phyloP scores from a whole-genome alignment of 129 eudicot species.

The Daucus carota region DNA sequence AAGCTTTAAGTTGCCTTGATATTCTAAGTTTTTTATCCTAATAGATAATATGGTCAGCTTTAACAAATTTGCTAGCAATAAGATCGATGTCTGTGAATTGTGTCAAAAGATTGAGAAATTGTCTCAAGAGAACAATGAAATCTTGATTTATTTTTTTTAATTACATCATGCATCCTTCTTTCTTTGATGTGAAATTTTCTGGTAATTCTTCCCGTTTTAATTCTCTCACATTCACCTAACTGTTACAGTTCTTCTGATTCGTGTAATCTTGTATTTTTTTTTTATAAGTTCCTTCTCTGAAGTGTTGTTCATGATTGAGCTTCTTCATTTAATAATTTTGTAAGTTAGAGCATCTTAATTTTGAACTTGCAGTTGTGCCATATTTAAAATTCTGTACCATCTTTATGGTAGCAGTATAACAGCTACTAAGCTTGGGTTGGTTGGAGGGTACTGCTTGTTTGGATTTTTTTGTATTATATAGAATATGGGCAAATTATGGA shows the following conservation, averaged over 20 bases:
- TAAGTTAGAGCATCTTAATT: background rate
- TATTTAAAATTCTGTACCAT: background rate
- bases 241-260: background rate
- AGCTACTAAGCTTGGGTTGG: background rate
- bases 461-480: too few relatives aligned
- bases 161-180: background rate
- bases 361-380: background rate
- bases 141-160: background rate
- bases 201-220: background rate
- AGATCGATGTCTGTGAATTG: too few relatives aligned
- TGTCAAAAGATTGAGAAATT: too few relatives aligned
- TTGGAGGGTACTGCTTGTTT: background rate
- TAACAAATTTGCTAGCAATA: background rate
- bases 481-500: background rate
- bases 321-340: background rate
- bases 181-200: background rate
- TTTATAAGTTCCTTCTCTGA: background rate
- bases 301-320: background rate
- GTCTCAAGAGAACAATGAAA: too few relatives aligned
- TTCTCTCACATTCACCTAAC: background rate
- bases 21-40: background rate
- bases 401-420: background rate
- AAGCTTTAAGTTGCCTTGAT: background rate
- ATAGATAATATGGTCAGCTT: background rate
- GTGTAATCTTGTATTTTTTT: background rate